Conservation (phyloP, 495 filamentous ascomycete genomes). For the Lasiosphaeria ovina region DNA sequence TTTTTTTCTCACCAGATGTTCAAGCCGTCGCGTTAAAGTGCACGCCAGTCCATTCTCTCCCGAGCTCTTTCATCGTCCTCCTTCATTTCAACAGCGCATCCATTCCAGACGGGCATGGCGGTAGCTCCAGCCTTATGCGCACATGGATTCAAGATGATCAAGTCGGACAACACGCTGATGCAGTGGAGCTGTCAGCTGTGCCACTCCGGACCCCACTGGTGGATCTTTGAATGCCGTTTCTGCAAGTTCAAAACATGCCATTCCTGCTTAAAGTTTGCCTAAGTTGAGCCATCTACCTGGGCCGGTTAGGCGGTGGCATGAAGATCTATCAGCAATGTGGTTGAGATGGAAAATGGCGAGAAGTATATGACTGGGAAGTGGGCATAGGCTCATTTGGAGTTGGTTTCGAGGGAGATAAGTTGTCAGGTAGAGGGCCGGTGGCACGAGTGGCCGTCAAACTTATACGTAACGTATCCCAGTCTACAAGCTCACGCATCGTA, state of each 20-base stretch:
- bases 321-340: no score
- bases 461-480: neutral
- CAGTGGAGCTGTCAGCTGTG: constrained; percentile 76
- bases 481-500: neutral
- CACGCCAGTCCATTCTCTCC: no score
- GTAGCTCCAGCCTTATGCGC: no score
- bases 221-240: constrained; percentile 73
- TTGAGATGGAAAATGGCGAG: neutral
- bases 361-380: neutral
- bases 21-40: no score
- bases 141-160: constrained; percentile 64
- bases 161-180: constrained; percentile 69
- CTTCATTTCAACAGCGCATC: no score
- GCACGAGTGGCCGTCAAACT: neutral
- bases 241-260: constrained; percentile 75
- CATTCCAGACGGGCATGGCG: no score
- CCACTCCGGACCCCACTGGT: constrained; percentile 75
- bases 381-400: neutral
- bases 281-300: no score
- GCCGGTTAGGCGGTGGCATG: no score
- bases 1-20: no score
- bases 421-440: neutral
- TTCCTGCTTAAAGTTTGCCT: no score
- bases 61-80: no score
- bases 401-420: neutral